Conservation (phyloP, 2,329 filamentous ascomycete genomes). For the Exophiala lecanii-corni region DNA sequence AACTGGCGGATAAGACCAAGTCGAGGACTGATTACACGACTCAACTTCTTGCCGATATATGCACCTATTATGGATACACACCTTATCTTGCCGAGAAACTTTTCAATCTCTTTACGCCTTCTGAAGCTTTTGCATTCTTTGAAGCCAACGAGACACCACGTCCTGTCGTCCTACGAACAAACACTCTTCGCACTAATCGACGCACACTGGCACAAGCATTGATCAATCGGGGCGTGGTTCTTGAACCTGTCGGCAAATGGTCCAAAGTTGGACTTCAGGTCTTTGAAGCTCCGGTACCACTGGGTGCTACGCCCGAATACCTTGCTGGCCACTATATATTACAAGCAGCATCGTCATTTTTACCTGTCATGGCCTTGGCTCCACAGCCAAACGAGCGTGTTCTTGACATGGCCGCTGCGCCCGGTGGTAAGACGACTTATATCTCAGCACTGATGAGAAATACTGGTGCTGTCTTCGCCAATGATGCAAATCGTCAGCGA, state of each 20-base stretch:
- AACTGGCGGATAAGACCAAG: constrained; percentile 71
- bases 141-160: constrained; percentile 95
- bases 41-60: constrained; percentile 85
- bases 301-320: constrained; percentile 96
- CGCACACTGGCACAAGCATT: constrained; percentile 84
- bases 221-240: constrained; percentile 91
- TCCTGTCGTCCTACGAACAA: constrained; percentile 93
- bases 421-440: constrained; percentile 93
- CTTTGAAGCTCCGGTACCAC: constrained; percentile 81
- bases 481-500: constrained; percentile 90
- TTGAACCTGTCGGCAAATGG: constrained; percentile 98
- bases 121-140: constrained; percentile 96
- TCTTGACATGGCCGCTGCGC: constrained; percentile 91
- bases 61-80: constrained; percentile 94
- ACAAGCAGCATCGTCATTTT: constrained; percentile 91
- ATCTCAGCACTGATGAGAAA: constrained; percentile 98
- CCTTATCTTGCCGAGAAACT: constrained; percentile 94
- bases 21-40: constrained; percentile 84
- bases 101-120: constrained; percentile 83
- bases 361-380: constrained; percentile 94
- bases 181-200: constrained; percentile 76
- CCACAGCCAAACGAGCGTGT: constrained; percentile 89
- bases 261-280: constrained; percentile 95
- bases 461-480: constrained; percentile 90
- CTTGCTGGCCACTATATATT: constrained; percentile 96